Base-by-base conservation (phyloP, 2,329 filamentous ascomycete genomes). In the Stromatinia cepivora region DNA sequence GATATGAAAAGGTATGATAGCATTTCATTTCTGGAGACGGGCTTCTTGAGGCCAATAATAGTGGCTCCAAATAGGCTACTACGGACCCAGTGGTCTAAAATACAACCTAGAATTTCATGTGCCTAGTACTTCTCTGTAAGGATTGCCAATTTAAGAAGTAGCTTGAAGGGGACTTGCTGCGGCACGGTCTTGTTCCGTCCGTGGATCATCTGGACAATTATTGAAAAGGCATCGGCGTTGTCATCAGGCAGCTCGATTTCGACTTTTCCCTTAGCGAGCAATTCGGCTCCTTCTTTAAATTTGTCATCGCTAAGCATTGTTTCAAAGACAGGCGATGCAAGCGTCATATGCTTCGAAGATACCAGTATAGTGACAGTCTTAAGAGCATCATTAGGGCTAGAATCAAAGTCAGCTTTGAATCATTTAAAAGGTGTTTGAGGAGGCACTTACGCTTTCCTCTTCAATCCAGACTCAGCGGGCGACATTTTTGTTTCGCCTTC, bases 271-370 rank as follows among this genome's bases (percentile, higher is more conserved):
- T 9, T 25, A 2, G n/a, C 20, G 3, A 22, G 15, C 25, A 67
- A 28, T 20, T 53, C 56, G 1, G 4, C 5, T 4, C 66, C 66
- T 42, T 62, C 66, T 13, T 25, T 53, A 22, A 68, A 68, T 4
- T n/a, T 34, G 10, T 1, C 57, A 20, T 25, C 0, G 5, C 8
- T 6, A 20, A 68, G 13, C 46, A 68, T 63, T 4, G 25, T 11
- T 0, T 63, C 39, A 17, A 68, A 68, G 11, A 68, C 57, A 3
- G 66, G 56, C 15, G 66, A 68, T 52, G 25, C 57, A 54, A 68
- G 56, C 22, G 4, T 25, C 22, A 68, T 34, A 25, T 68, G 57
- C n/a, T 62, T 63, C 3, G 57, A 68, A 13, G 66, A 68, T 46
- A 68, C 48, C 15, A 68, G 56, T 25, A 68, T 67, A 17, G 39